These are phyloP conservation scores for Colletotrichum sp. DNA, from an alignment of 2,329 filamentous ascomycete genomes.

Conservation along the genomic window DNA sequence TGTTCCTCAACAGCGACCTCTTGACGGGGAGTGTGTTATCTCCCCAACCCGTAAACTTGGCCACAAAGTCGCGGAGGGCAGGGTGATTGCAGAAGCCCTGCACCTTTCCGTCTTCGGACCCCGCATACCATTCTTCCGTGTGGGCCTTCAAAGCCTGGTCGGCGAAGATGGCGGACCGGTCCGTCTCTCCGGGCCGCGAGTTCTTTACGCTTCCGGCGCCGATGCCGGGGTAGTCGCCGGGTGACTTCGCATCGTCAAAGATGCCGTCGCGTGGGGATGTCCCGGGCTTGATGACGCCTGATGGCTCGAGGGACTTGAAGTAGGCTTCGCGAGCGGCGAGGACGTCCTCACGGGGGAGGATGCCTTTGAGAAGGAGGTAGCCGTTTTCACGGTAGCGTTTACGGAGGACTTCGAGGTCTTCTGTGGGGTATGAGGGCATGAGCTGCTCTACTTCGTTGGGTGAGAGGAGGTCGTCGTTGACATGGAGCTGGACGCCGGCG, in stretches of 20 bases:
- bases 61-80: conserved; percentile 51
- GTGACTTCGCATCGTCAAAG: conserved; percentile 25
- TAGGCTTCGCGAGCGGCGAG: conserved; percentile 17
- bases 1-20: conserved; percentile 59
- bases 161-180: conserved; percentile 27
- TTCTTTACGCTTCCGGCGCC: conserved; percentile 55
- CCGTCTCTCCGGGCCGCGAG: conserved; percentile 45
- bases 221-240: conserved; percentile 31
- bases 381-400: conserved; percentile 8
- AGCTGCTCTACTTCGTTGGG: conserved; percentile 46
- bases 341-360: conserved; percentile 12
- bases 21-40: conserved; percentile 30
- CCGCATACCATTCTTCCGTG: conserved; percentile 51
- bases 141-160: conserved; percentile 58
- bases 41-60: conserved; percentile 58
- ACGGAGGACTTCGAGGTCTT: conserved; percentile 9
- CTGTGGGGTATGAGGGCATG: conserved; percentile 42
- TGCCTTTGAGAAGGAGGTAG: conserved; percentile 17
- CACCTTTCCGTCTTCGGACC: conserved; percentile 24
- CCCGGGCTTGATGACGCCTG: conserved; percentile 16
- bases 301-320: conserved; percentile 18
- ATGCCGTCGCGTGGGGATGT: conserved; percentile 17
- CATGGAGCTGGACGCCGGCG: conserved; percentile 23
- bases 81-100: conserved; percentile 56
- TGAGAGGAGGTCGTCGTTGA: conserved; percentile 42